Evolutionary conservation across 768 basidiomycete species (phyloP), one percentile per base, ranked within the genome.

Genomic region (Pluteus cervinus): DNA sequence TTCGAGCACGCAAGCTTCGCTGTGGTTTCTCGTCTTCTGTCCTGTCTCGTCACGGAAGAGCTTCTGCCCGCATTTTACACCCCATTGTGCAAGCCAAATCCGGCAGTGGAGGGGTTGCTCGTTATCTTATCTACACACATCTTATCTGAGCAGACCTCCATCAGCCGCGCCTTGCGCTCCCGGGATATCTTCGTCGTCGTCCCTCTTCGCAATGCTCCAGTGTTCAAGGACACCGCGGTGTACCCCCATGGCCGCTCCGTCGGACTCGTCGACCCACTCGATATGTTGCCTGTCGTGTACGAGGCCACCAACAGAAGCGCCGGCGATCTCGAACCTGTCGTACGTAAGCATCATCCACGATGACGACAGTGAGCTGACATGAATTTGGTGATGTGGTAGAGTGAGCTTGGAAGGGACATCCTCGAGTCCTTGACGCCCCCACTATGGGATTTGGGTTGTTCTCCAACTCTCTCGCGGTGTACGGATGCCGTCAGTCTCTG

Each of bases 231-330:
- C 12, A 32, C 47, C 9, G 30, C 40, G 16, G 17, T 33, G 2
- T 55, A 55, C 29, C 59, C 56, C 36, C 60, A 69, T 43, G 72
- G 69, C 14, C 50, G 52, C 9, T 48, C 53, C 8, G 63, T 76
- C 24, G 71, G 66, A 21, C 63, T 76, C 14, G 54, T 75, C 7
- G 75, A 78, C 47, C 76, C 76, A 4, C 55, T 76, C n/a, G 76
- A 78, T 48, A 76, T 78, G 73, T 37, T 66, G 12, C 69, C 71
- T 1, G 57, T 56, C 22, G 49, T 69, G 18, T 72, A 63, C 40
- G 60, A 68, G 26, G 43, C 64, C 12, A 43, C 45, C n/a, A 39
- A 54, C 35, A 35, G 36, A 14, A 9, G 20, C 20, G 36, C 43
- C 18, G 34, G 31, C 6, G 35, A 31, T 21, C 32, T 35, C 36